A percentile compares a stretch with the other conserved stretches of the same genome.
phyloP scores from a whole-genome alignment of 768 basidiomycete genomes.

The Amanita phalloides region DNA sequence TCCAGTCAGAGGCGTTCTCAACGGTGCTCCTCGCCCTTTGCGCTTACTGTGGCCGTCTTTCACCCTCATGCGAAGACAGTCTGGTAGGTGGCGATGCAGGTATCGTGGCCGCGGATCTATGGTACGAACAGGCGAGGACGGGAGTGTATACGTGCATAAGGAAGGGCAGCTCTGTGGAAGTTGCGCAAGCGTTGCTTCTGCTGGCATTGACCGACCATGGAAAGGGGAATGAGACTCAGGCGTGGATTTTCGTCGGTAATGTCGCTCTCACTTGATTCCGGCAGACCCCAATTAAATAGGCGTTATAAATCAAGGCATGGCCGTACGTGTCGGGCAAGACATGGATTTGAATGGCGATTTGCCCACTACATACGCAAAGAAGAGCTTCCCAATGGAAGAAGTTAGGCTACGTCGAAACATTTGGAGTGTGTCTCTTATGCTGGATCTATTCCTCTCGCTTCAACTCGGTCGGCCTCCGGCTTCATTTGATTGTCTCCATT shows the following conservation, averaged over 20 bases:
- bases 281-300: neutral
- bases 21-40: constrained; percentile 18
- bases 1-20: constrained; percentile 6
- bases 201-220: constrained; percentile 17
- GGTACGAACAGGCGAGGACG: constrained; percentile 15
- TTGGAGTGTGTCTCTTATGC: constrained; percentile 15
- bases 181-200: constrained; percentile 16
- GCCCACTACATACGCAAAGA: neutral
- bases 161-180: constrained; percentile 12
- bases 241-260: constrained; percentile 17
- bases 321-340: constrained; percentile 14
- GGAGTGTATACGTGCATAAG: constrained; percentile 4
- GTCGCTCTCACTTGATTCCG: neutral
- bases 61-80: constrained; percentile 6
- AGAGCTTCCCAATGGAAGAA: constrained; percentile 7
- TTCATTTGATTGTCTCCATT: constrained; percentile 12
- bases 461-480: constrained; percentile 17
- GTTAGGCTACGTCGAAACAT: constrained; percentile 11
- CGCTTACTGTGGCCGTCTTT: constrained; percentile 17
- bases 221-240: constrained; percentile 16
- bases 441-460: constrained; percentile 18
- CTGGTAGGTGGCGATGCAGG: constrained; percentile 8
- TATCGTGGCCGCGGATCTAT: constrained; percentile 17
- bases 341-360: constrained; percentile 10
- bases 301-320: constrained; percentile 8